Percentiles rank a stretch among this genome's conserved stretches.
phyloP scores from a whole-genome alignment of 139 green algal species.

The Chlorella sp. region DNA sequence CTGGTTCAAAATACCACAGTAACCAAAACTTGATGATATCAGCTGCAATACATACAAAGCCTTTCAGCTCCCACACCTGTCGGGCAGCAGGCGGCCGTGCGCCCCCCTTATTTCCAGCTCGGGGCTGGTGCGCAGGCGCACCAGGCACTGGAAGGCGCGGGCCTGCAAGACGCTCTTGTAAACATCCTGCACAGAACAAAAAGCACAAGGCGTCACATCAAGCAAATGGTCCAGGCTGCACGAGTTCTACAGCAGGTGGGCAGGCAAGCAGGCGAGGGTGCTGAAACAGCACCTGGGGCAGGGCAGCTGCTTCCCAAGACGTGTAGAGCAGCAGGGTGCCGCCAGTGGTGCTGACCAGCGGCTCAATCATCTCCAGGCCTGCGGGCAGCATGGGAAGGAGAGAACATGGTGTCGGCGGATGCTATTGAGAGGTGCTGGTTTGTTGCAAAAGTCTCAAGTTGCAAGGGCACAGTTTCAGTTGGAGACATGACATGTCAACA shows the following conservation, averaged over 20 bases:
- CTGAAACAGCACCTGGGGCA: conserved; percentile 78
- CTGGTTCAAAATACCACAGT: too few species aligned
- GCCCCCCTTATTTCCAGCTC: conserved; percentile 62
- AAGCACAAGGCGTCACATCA: too few species aligned
- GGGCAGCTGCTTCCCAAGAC: conserved; percentile 43
- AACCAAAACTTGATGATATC: too few species aligned
- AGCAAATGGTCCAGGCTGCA: too few species aligned
- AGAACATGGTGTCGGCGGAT: not conserved
- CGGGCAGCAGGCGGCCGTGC: conserved; percentile 48
- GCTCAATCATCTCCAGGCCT: conserved; percentile 64
- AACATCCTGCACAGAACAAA: conserved; percentile 90
- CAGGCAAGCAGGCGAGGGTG: too few species aligned
- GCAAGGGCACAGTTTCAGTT: too few species aligned
- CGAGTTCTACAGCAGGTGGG: not conserved
- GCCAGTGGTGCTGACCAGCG: conserved; percentile 69
- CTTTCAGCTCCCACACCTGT: not conserved
- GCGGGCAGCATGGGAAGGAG: not conserved
- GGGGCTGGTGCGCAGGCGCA: conserved; percentile 81
- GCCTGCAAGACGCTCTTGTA: conserved; percentile 78
- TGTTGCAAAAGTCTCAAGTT: too few species aligned
- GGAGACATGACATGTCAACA: too few species aligned
- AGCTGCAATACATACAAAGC: too few species aligned
- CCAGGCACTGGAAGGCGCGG: conserved; percentile 65
- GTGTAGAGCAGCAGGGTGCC: conserved; percentile 84
- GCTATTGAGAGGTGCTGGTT: too few species aligned